These are phyloP conservation scores for Didymella exigua DNA, from an alignment of 2,329 filamentous ascomycete species.

Conservation along the genomic window DNA sequence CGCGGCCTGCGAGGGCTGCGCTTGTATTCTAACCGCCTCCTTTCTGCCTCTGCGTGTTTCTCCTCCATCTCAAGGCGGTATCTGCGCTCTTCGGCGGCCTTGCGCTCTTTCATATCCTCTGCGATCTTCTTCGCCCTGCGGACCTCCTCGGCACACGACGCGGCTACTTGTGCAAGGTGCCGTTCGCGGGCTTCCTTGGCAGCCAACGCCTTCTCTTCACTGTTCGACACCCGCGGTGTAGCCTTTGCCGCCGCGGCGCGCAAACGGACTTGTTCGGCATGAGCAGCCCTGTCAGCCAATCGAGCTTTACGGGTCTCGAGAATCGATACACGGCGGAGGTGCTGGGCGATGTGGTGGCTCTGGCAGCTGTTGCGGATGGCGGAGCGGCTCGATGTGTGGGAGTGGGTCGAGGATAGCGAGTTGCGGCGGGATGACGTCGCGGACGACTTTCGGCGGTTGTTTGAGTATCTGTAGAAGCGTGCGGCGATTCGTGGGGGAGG, in stretches of 20 bases:
- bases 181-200: slow-evolving; percentile 79
- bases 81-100: slow-evolving; percentile 73
- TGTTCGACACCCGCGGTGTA: slow-evolving; percentile 67
- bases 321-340: slow-evolving; percentile 78
- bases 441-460: slow-evolving; percentile 73
- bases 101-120: slow-evolving; percentile 79
- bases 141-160: slow-evolving; percentile 81
- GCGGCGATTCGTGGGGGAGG: slow-evolving; percentile 79
- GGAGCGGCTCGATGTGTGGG: slow-evolving; percentile 68
- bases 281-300: slow-evolving; percentile 77
- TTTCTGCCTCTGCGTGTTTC: slow-evolving; percentile 77
- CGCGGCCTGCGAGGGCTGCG: slow-evolving; percentile 62
- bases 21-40: slow-evolving; percentile 64
- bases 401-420: slow-evolving; percentile 77
- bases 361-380: slow-evolving; percentile 61
- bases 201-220: slow-evolving; percentile 77
- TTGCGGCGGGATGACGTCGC: slow-evolving; percentile 80
- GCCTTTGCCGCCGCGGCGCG: slow-evolving; percentile 77
- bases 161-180: slow-evolving; percentile 80
- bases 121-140: slow-evolving; percentile 82
- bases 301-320: slow-evolving; percentile 80
- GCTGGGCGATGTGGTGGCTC: slow-evolving; percentile 78
- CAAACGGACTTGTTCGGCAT: slow-evolving; percentile 81
- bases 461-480: slow-evolving; percentile 72
- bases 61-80: slow-evolving; percentile 79